Evolutionary conservation across 2,329 filamentous ascomycete species (phyloP).

Genomic region (Neoascochyta sp.): DNA sequence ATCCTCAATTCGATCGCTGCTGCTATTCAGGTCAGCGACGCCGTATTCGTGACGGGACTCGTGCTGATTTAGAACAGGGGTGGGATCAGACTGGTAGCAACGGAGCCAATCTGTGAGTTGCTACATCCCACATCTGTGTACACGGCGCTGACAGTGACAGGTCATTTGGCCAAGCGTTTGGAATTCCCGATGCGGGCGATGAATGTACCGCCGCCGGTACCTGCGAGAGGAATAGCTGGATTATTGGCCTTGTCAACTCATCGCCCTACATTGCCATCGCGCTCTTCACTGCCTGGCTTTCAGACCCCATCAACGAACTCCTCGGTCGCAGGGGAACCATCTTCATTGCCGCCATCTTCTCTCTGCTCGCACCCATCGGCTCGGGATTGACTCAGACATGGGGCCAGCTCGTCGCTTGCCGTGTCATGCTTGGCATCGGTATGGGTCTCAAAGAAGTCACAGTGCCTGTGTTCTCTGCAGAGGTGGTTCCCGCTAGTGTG

Average conservation of each 20-base stretch:
- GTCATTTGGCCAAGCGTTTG: slow-evolving; percentile 50
- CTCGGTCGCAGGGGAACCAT: slow-evolving; percentile 33
- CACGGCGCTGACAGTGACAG: too few species aligned
- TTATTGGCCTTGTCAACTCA: slow-evolving; percentile 33
- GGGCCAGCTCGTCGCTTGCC: slow-evolving; percentile 40
- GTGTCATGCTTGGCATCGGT: slow-evolving; percentile 39
- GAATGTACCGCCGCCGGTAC: slow-evolving; percentile 20
- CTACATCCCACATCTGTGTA: too few species aligned
- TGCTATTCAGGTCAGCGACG: slow-evolving; percentile 53
- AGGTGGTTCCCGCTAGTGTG: slow-evolving; percentile 48
- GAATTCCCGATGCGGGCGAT: slow-evolving; percentile 25
- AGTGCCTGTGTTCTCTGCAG: slow-evolving; percentile 46
- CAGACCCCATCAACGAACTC: slow-evolving; percentile 30
- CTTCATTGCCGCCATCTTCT: slow-evolving; percentile 35
- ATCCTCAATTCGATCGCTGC: slow-evolving; percentile 65
- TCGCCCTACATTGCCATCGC: slow-evolving; percentile 31
- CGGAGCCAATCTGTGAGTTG: slow-evolving; percentile 56
- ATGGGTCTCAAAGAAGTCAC: slow-evolving; percentile 47
- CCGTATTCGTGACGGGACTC: too few species aligned
- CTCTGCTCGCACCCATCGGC: slow-evolving; percentile 35
- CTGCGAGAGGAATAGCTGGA: slow-evolving; percentile 33
- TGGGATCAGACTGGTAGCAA: slow-evolving; percentile 60
- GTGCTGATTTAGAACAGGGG: too few species aligned
- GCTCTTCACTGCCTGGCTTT: slow-evolving; percentile 25
- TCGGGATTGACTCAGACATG: slow-evolving; percentile 37